Base-by-base conservation (phyloP, 257 asterid genomes). In the Paulownia fortunei region DNA sequence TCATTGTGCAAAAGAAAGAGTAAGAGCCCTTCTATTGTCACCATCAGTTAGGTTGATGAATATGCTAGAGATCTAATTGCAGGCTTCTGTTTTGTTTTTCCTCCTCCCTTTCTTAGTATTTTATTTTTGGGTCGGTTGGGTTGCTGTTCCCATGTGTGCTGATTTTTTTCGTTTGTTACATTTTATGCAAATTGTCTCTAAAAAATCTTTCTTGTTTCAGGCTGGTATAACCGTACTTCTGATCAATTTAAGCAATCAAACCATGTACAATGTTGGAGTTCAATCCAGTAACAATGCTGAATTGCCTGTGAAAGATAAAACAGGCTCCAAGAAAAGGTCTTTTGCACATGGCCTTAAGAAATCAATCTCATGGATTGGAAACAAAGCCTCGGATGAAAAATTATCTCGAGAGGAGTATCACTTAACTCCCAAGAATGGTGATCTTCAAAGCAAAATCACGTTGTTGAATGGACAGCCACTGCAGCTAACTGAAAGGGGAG, bases 1-100 rank as follows among this genome's bases (percentile, higher is more conserved):
- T 37, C 99, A 96, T 56, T 96, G 97, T 81, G 78, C 97, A 4
- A 92, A 88, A 87, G 86, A 83, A 67, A 82, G 93, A 83, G 99
- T 96, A 90, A 92, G 96, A 49, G 60, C 44, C 61, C 73, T 36
- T 16, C 23, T 41, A 26, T 16, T 49, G 15, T 54, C 41, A 16
- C 65, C 41, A 21, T 27, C 23, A 16, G 34, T 44, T 74, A 13
- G 51, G 44, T 47, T 5, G 16, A 64, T 36, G 1, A 46, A 60
- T 68, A 55, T n/a, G 26, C 39, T 32, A 5, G 34, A 30, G n/a
- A 46, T 44, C 65, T 23, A 61, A 16, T 13, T 37, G 19, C 39
- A 52, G 19, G 34, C 37, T 42, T n/a, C 15, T 49, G 19, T 13
- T 59, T 59, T 24, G 12, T 42, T 42, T 8, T 2, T 12, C 12